Base-by-base conservation (phyloP, 2,329 filamentous ascomycete species). In the Dothideomycetes sp. region DNA sequence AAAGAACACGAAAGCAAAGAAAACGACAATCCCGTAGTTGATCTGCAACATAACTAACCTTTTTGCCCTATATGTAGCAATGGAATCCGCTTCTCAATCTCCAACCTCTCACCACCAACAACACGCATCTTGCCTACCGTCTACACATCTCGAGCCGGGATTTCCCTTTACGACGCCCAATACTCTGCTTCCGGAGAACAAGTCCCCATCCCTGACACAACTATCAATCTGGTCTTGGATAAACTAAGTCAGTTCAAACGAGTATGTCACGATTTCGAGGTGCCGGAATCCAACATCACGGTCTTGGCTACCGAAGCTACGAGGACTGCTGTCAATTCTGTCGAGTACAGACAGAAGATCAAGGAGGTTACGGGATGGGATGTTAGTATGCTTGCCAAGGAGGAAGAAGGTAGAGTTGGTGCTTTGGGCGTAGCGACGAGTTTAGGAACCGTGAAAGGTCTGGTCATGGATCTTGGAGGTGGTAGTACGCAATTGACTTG, bases 231-330 rank as follows among this genome's bases (percentile, higher is more conserved):
- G n/a, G 84, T 94, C 9, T 64, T 84, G 4, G 62, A 71, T 22
- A 76, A 78, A 2, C 64, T 94, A 9, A 64, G 73, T 16, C 76
- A 78, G 19, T 94, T 94, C 66, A 76, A 76, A 45, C 67, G 66
- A 18, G 81, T 83, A 37, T 89, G 86, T 44, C 56, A 69, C 41
- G 74, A 80, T 44, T 85, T 84, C 54, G 68, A 70, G 13, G 84
- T 94, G 0, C 76, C 76, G 0, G 56, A 68, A 1, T 20, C 42
- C n/a, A 78, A 87, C 48, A 74, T 89, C 45, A 73, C 75, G 15
- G 74, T 94, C 8, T 75, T 95, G 29, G 88, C 87, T 15, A 95
- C 88, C 0, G 88, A 94, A 60, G 88, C 88, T 4, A 91, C 88
- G 58, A 78, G 88, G 31, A 84, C 78, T 17, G 85, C 88, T 5